These are phyloP conservation scores for Phoma herbarum DNA, from an alignment of 2,329 filamentous ascomycete species.

Conservation along the genomic window DNA sequence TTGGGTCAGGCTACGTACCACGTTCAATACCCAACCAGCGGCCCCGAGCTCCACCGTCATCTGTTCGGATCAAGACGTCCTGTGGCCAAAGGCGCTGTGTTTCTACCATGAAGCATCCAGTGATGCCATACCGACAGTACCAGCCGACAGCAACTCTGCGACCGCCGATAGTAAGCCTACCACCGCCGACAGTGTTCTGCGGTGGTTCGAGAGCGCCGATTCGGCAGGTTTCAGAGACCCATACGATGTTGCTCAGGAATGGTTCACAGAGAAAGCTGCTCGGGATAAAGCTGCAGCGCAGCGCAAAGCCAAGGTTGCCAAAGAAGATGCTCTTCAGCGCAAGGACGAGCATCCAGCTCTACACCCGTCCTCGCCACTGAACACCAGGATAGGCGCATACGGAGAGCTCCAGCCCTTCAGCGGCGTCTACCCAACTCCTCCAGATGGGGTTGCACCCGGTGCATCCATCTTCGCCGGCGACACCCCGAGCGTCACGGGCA, in stretches of 20 bases:
- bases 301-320: conserved; percentile 55
- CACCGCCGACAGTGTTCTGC: conserved; percentile 24
- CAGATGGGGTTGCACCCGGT: conserved; percentile 49
- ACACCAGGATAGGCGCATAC: conserved; percentile 45
- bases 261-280: conserved; percentile 48
- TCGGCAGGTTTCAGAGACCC: conserved; percentile 48
- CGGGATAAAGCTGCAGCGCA: conserved; percentile 49
- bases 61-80: conserved; percentile 35
- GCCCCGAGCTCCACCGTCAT: conserved; percentile 25
- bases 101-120: conserved; percentile 33
- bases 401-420: conserved; percentile 49
- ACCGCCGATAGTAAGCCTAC: conserved; percentile 16
- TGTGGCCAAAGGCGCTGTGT: conserved; percentile 50
- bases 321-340: conserved; percentile 55
- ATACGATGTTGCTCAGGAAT: conserved; percentile 48
- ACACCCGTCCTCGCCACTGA: conserved; percentile 50
- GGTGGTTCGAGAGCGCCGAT: conserved; percentile 43
- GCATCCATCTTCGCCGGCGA: conserved; percentile 39
- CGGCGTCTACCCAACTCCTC: conserved; percentile 54
- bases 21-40: conserved; percentile 20
- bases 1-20: conserved; percentile 46
- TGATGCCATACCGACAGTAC: not conserved
- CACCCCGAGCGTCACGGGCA: conserved; percentile 40
- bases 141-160: conserved; percentile 1
- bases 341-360: conserved; percentile 43